A percentile compares a stretch with the other conserved stretches of the same genome.
These are phyloP conservation scores for Chlorella sp. DNA, from an alignment of 139 green algal species.

Conservation along the genomic window DNA sequence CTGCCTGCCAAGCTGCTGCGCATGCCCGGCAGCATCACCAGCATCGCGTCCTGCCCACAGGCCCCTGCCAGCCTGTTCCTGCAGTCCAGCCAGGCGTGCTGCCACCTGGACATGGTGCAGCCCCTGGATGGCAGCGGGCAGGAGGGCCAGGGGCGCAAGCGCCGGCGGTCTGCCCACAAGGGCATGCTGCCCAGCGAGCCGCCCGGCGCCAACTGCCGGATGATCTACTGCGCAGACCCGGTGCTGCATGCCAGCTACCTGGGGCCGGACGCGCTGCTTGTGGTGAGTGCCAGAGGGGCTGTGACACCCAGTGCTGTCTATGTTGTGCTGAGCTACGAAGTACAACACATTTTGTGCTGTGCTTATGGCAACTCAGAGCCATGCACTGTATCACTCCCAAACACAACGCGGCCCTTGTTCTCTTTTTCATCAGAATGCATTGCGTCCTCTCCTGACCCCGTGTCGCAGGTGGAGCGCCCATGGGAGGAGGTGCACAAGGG, in stretches of 20 bases:
- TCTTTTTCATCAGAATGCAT: background rate
- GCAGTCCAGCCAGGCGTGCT: constrained; percentile 36
- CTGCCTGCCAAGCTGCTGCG: constrained; percentile 42
- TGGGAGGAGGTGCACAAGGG: constrained; percentile 55
- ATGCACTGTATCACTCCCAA: too few species aligned
- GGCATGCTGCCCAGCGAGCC: background rate
- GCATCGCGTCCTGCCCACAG: constrained; percentile 49
- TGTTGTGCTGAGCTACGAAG: background rate
- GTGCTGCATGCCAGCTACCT: constrained; percentile 49
- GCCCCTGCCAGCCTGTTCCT: constrained; percentile 38
- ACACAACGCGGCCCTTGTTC: too few species aligned
- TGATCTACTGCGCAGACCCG: constrained; percentile 48
- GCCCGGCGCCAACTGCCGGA: constrained; percentile 46
- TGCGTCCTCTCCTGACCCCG: background rate
- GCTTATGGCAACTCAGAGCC: background rate
- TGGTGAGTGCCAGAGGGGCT: constrained; percentile 35
- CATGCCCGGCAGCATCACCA: constrained; percentile 52
- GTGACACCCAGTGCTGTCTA: background rate
- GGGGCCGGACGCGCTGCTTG: constrained; percentile 37
- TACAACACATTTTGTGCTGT: background rate
- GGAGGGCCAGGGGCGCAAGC: constrained; percentile 13
- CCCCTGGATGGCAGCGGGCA: constrained; percentile 17
- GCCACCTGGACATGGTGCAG: constrained; percentile 49
- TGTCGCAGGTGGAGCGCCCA: constrained; percentile 54
- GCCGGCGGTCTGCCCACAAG: constrained; percentile 14